Percentiles rank a stretch among this genome's conserved stretches.
These are phyloP conservation scores for Discostella stelligera DNA, from an alignment of 352 stramenopile genomes.

Conservation along the genomic window DNA sequence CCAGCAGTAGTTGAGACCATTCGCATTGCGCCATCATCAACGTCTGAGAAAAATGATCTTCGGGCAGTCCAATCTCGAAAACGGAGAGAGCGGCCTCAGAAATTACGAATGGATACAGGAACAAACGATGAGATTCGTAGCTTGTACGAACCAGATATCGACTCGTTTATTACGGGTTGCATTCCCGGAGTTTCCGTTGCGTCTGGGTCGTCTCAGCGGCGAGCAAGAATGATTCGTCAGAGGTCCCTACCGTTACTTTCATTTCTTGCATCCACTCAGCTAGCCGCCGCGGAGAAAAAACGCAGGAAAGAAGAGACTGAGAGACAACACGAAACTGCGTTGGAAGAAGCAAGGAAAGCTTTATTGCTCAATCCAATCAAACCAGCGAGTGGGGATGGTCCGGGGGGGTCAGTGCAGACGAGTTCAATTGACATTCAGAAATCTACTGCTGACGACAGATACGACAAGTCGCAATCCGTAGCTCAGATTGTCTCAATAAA, in stretches of 20 bases:
- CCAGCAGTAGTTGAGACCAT: neutral
- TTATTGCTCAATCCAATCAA: slow-evolving; percentile 18
- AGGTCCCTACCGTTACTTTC: slow-evolving; percentile 31
- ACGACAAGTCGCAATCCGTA: neutral
- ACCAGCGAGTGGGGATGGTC: neutral
- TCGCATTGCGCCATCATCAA: slow-evolving; percentile 20
- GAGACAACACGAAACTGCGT: slow-evolving; percentile 11
- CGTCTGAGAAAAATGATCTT: slow-evolving; percentile 29
- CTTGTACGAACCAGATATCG: slow-evolving; percentile 30
- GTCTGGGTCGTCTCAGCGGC: neutral
- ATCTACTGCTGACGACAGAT: too few species aligned
- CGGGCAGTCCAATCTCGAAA: slow-evolving; percentile 24
- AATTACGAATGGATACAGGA: slow-evolving; percentile 12
- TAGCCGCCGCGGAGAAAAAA: slow-evolving; percentile 37
- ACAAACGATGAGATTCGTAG: slow-evolving; percentile 1
- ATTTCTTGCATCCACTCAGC: slow-evolving; percentile 25
- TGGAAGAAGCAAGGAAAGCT: slow-evolving; percentile 34
- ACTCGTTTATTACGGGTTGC: slow-evolving; percentile 26
- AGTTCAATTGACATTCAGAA: neutral
- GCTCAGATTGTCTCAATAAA: slow-evolving; percentile 7
- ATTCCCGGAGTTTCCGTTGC: slow-evolving; percentile 24
- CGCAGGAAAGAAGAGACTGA: slow-evolving; percentile 23
- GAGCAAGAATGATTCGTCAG: slow-evolving; percentile 15
- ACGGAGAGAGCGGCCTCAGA: slow-evolving; percentile 24
- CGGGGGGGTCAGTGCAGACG: neutral